These are phyloP conservation scores for Naganishia randhawae DNA, from an alignment of 768 basidiomycete genomes.

Conservation along the genomic window DNA sequence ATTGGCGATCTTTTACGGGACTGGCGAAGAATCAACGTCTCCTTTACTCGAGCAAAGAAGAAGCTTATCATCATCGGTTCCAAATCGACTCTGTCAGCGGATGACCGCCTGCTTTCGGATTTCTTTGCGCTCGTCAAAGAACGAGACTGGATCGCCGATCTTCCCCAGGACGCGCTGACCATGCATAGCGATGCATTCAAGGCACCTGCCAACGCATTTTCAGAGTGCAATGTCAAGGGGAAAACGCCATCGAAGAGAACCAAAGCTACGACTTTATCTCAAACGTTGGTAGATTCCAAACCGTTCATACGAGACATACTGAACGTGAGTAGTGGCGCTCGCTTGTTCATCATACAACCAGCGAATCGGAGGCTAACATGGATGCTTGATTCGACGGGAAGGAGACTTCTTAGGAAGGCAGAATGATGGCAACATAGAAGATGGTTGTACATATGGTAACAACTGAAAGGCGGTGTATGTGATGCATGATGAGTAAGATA, in stretches of 20 bases:
- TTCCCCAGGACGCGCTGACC: neutral
- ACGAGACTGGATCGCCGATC: conserved; percentile 61
- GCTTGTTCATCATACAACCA: neutral
- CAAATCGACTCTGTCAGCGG: conserved; percentile 61
- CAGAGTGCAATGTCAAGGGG: neutral
- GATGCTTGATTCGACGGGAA: no score
- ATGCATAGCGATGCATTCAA: neutral
- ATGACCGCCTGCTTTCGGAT: conserved; percentile 58
- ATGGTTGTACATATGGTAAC: no score
- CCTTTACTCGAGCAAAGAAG: conserved; percentile 84
- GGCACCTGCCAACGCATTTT: neutral
- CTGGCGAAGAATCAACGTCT: conserved; percentile 94
- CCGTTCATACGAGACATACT: conserved; percentile 21
- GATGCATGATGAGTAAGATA: no score
- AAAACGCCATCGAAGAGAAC: neutral
- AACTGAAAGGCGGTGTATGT: no score
- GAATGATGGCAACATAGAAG: no score
- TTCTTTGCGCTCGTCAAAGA: conserved; percentile 75
- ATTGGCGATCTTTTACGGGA: conserved; percentile 89
- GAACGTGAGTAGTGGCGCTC: conserved; percentile 5
- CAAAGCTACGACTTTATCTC: neutral
- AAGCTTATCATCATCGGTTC: conserved; percentile 92
- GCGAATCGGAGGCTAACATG: no score
- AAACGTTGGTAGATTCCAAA: conserved; percentile 2
- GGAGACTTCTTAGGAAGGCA: no score